Conservation (phyloP, 768 basidiomycete species). For the Pisolithus orientalis region DNA sequence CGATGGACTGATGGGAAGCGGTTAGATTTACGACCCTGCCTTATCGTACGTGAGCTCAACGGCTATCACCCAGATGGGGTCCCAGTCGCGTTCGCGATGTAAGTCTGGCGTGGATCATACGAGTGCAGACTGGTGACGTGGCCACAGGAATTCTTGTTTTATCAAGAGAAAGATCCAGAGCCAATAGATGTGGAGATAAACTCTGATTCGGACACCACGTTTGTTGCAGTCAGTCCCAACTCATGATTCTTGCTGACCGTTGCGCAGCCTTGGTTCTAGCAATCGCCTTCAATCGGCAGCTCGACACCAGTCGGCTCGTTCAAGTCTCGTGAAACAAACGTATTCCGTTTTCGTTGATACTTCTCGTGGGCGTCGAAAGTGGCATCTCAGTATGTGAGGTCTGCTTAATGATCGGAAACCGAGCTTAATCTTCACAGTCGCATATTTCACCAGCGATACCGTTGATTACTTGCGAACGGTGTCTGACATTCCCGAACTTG, state of each 20-base stretch:
- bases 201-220: conserved; percentile 50
- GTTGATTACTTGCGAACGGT: conserved; percentile 51
- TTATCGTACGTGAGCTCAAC: neutral
- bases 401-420: neutral
- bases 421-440: conserved; percentile 39
- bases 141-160: conserved; percentile 67
- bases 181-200: conserved; percentile 41
- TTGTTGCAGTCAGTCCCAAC: conserved; percentile 13
- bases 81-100: conserved; percentile 75
- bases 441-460: conserved; percentile 68
- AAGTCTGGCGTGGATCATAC: conserved; percentile 20
- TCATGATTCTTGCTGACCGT: conserved; percentile 1
- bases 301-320: conserved; percentile 28
- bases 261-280: conserved; percentile 25
- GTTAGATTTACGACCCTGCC: conserved; percentile 4
- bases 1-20: conserved; percentile 75
- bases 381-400: conserved; percentile 62
- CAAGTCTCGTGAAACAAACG: conserved; percentile 70
- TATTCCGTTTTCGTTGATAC: conserved; percentile 76
- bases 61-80: conserved; percentile 49
- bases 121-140: conserved; percentile 2
- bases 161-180: conserved; percentile 59
- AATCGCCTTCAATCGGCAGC: conserved; percentile 19
- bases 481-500: conserved; percentile 52
- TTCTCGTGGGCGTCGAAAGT: conserved; percentile 60